These are phyloP conservation scores for Phyllostachys edulis DNA, from an alignment of 176 grass and related monocot species.

Conservation along the genomic window DNA sequence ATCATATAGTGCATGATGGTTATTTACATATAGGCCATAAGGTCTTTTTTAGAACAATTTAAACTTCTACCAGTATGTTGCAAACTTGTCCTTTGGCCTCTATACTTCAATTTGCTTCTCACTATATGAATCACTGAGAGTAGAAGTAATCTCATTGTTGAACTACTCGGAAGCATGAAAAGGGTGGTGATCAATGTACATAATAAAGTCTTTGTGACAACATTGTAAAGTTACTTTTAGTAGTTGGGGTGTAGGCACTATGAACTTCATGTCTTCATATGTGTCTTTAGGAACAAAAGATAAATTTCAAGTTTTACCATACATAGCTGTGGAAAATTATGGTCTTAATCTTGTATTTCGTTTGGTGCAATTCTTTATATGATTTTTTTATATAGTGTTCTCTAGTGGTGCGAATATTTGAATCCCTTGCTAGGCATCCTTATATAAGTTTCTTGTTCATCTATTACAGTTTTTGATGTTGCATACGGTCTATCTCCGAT, in stretches of 20 bases:
- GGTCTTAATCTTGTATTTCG: too few relatives aligned
- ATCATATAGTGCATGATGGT: not conserved
- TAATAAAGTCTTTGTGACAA: not conserved
- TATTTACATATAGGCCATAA: not conserved
- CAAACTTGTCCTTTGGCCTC: not conserved
- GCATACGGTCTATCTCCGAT: too few relatives aligned
- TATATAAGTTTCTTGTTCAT: too few relatives aligned
- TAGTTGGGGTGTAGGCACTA: not conserved
- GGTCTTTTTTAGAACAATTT: not conserved
- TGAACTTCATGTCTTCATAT: too few relatives aligned
- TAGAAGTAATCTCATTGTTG: not conserved
- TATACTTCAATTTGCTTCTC: not conserved
- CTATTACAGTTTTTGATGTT: too few relatives aligned
- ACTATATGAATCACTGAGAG: not conserved
- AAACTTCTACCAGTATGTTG: not conserved
- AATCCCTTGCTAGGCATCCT: too few relatives aligned
- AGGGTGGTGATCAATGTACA: slow-evolving; percentile 5
- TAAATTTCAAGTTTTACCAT: too few relatives aligned
- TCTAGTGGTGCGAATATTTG: too few relatives aligned
- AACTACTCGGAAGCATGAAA: not conserved
- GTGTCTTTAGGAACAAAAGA: too few relatives aligned
- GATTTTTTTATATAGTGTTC: too few relatives aligned
- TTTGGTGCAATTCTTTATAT: too few relatives aligned
- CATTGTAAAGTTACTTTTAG: not conserved
- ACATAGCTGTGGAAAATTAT: too few relatives aligned